Evolutionary conservation across 2,329 filamentous ascomycete species (phyloP).

Genomic region (Annulohypoxylon truncatum): DNA sequence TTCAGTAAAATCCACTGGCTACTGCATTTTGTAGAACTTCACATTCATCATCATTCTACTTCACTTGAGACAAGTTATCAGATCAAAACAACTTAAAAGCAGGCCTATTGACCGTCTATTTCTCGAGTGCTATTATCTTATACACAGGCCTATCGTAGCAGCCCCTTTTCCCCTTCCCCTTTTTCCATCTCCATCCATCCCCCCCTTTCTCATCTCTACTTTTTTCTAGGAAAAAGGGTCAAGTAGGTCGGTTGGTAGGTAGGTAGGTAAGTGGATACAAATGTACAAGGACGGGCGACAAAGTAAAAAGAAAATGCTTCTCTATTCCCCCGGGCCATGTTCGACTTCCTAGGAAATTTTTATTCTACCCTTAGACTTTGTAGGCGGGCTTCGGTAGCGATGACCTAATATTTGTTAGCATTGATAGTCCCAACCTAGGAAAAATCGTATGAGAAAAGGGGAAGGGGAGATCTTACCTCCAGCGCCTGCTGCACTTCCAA

Average conservation of each 20-base stretch:
- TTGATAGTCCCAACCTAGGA: background rate
- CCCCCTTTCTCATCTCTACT: slow-evolving; percentile 17
- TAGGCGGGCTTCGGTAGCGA: slow-evolving; percentile 47
- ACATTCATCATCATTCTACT: no score
- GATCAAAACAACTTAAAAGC: background rate
- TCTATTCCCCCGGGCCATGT: slow-evolving; percentile 1
- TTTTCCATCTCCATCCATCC: slow-evolving; percentile 7
- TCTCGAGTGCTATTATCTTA: slow-evolving; percentile 46
- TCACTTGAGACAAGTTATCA: background rate
- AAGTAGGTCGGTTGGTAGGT: slow-evolving; percentile 15
- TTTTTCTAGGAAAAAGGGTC: slow-evolving; percentile 42
- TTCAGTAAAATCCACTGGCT: background rate
- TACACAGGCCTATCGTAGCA: slow-evolving; percentile 48
- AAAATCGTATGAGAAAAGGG: background rate
- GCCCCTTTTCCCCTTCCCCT: slow-evolving; percentile 41
- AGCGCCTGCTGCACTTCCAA: slow-evolving; percentile 96
- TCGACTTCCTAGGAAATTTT: background rate
- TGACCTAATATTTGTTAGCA: slow-evolving; percentile 44
- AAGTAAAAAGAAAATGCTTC: slow-evolving; percentile 36
- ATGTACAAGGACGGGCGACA: slow-evolving; percentile 42
- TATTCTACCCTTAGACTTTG: slow-evolving; percentile 48
- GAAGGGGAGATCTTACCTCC: slow-evolving; percentile 68
- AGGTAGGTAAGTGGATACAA: slow-evolving; percentile 37
- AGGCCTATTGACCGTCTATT: slow-evolving; percentile 45
- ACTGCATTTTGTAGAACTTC: no score